Evolutionary conservation across 352 stramenopile genomes (phyloP), one percentile per base, ranked within the genome.

Genomic region (Phytophthora pinifolia): DNA sequence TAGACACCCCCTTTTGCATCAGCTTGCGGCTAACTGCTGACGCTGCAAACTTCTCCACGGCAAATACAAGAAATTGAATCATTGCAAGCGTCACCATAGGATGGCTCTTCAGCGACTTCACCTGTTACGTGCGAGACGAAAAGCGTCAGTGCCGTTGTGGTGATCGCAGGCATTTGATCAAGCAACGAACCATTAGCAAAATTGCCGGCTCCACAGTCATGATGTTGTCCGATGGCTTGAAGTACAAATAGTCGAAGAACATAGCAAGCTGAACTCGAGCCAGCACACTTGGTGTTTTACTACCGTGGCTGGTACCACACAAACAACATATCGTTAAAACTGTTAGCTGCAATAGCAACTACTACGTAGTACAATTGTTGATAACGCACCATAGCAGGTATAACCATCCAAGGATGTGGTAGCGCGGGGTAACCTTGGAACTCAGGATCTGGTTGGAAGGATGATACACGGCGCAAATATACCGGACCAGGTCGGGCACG

Each of bases 221-320:
- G 36, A 94, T 83, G 65, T 86, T 90, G 61, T 92, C 82, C 4
- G 62, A 79, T 7, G 73, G 57, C 46, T 88, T 89, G 54, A 92
- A 94, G 57, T 94, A 92, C 30, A 94, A 57, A 59, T 86, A 94
- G 51, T 94, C 84, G 34, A 94, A 92, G 58, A 92, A 94, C 79
- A 94, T 94, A 12, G 84, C 80, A 37, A 92, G 70, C 47, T 92
- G 81, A 25, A 89, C 82, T 37, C 84, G 79, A 22, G 83, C 79
- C 17, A 92, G 62, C 14, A 86, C 73, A 29, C 62, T 79, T 44
- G 78, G 79, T 34, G 66, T 88, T 53, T 92, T 92, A 65, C 83
- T 94, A 38, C 55, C 61, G 41, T 78, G 69, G 15, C 69, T 78
- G 36, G 45, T 12, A 20, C 29, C 1, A 61, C 36, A 27, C 7